A percentile compares a stretch with the other conserved stretches of the same genome.
Evolutionary conservation across 768 basidiomycete species (phyloP).

Genomic region (Phylloporus sp.): DNA sequence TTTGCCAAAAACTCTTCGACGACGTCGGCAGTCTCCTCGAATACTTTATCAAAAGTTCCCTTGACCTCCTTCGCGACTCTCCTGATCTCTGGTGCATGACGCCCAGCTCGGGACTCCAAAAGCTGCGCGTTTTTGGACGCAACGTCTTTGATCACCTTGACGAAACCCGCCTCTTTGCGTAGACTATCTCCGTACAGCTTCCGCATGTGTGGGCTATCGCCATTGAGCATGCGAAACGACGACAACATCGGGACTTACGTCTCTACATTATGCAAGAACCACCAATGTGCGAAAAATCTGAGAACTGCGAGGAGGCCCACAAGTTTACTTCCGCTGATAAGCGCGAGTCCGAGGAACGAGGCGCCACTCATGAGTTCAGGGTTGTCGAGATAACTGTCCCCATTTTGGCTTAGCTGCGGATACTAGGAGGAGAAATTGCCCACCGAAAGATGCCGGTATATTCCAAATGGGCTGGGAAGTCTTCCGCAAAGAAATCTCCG

Average conservation of each 20-base stretch:
- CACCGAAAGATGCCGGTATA: slow-evolving; percentile 97
- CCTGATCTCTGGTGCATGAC: slow-evolving; percentile 78
- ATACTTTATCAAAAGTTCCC: slow-evolving; percentile 93
- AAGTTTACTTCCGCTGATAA: slow-evolving; percentile 92
- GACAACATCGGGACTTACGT: slow-evolving; percentile 52
- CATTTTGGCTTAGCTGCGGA: background rate
- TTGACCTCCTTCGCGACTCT: slow-evolving; percentile 87
- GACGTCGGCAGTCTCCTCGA: slow-evolving; percentile 87
- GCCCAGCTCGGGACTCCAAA: slow-evolving; percentile 71
- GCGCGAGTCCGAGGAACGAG: slow-evolving; percentile 88
- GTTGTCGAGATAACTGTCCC: slow-evolving; percentile 79
- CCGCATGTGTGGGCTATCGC: slow-evolving; percentile 90
- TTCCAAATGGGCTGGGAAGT: slow-evolving; percentile 84
- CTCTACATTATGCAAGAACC: slow-evolving; percentile 92
- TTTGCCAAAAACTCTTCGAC: slow-evolving; percentile 92
- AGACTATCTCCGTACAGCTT: slow-evolving; percentile 92
- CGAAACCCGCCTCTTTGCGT: slow-evolving; percentile 94
- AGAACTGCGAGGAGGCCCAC: slow-evolving; percentile 82
- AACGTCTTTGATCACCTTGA: slow-evolving; percentile 95
- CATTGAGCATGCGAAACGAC: background rate
- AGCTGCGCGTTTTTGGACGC: slow-evolving; percentile 78
- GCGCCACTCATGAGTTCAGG: slow-evolving; percentile 96
- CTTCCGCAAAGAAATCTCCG: slow-evolving; percentile 94
- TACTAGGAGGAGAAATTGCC: slow-evolving; percentile 8
- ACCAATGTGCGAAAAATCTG: slow-evolving; percentile 87